Evolutionary conservation across 2,329 filamentous ascomycete genomes (phyloP).

Genomic region (Lachnellula hyalina): DNA sequence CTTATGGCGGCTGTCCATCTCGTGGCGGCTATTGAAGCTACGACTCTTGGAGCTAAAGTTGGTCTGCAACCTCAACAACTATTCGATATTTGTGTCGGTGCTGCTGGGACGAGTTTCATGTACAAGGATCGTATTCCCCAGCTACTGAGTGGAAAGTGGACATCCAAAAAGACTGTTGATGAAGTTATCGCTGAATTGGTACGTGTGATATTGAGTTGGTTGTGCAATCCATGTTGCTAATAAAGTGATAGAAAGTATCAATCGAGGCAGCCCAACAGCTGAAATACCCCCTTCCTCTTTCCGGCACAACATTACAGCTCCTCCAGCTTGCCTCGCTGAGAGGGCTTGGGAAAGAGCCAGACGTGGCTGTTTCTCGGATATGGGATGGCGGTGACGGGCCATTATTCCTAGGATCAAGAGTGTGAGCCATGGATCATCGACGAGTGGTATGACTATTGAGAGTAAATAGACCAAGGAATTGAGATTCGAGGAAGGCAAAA

Average conservation of each 20-base stretch:
- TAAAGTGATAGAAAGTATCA: constrained; percentile 31
- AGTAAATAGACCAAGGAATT: not conserved
- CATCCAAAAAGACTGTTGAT: constrained; percentile 31
- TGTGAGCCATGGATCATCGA: not conserved
- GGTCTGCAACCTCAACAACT: constrained; percentile 47
- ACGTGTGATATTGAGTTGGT: constrained; percentile 5
- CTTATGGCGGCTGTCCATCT: constrained; percentile 55
- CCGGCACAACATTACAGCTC: constrained; percentile 32
- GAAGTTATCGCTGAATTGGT: constrained; percentile 35
- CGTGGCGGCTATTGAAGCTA: constrained; percentile 48
- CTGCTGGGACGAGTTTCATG: constrained; percentile 35
- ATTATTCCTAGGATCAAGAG: constrained; percentile 10
- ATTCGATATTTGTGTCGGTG: constrained; percentile 41
- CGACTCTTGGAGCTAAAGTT: constrained; percentile 49
- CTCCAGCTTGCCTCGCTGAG: constrained; percentile 32
- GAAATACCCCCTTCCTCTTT: constrained; percentile 34
- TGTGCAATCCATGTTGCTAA: constrained; percentile 3
- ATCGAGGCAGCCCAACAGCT: constrained; percentile 26
- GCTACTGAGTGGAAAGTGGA: constrained; percentile 34
- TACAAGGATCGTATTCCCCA: constrained; percentile 34
- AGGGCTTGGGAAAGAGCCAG: constrained; percentile 33
- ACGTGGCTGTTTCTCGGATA: constrained; percentile 34
- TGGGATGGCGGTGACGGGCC: constrained; percentile 32
- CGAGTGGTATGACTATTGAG: not conserved
- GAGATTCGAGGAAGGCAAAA: too few relatives aligned